Base-by-base conservation (phyloP, 805 yeast species). In the Barnettozyma sucrosica region DNA sequence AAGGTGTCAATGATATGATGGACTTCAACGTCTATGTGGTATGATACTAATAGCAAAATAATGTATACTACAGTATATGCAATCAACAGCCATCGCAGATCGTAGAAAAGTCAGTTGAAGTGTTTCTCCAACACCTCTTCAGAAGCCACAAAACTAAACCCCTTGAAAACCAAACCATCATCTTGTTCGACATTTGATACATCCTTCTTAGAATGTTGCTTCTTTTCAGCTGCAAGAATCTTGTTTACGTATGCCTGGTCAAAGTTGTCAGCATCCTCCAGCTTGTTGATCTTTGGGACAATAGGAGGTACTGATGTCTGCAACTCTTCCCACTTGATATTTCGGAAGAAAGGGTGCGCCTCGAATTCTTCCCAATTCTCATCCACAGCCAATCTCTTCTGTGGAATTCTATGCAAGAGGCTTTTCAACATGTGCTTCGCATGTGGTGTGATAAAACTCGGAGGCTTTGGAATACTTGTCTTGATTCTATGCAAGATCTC, bases 261-360 rank as follows among this genome's bases (percentile, higher is more conserved):
- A 59, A 89, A 89, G 61, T 89, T 89, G 58, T 85, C 93, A 0
- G 96, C 95, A 48, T 83, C 62, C 41, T 72, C 83, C 20, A 90
- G 88, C 54, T 87, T 79, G 0, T 90, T 81, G 30, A 85, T 75
- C 5, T 83, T 63, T 1, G 97, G 96, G 8, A 79, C 65, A 24
- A 89, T 80, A 1, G 97, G 96, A 2, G 96, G 95, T 40, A 67
- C 63, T 3, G 73, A 61, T 0, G 62, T 63, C 26, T 66, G 55
- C 33, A 89, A 57, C 43, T 64, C 61, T 7, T 67, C 62, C 96
- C 96, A 89, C 56, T 84, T 73, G 24, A 89, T 69, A 53, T 80
- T 79, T 52, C 95, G 76, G 68, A 89, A 89, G 50, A 89, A 85
- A 38, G 89, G 68, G 61, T 85, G 90, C 36, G 76, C 68, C 58